Conservation (phyloP, 148 eudicot genomes). For the Rhododendron ferrugineum region DNA sequence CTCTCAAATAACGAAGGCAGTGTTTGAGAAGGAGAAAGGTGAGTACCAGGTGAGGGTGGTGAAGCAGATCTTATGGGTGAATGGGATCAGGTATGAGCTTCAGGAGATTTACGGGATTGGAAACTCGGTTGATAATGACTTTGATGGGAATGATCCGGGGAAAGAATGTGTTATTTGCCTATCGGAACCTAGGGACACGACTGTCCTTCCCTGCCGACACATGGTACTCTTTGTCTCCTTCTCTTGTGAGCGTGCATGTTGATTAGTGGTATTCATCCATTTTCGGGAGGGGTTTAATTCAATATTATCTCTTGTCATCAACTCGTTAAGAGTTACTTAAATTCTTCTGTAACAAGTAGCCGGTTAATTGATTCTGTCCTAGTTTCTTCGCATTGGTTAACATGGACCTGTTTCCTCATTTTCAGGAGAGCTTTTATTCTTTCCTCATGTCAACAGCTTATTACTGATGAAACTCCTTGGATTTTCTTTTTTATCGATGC, state of each 20-base stretch:
- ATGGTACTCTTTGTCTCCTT: slow-evolving; percentile 48
- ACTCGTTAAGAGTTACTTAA: background rate
- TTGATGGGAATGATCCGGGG: slow-evolving; percentile 81
- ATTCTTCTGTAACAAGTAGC: background rate
- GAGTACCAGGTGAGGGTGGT: slow-evolving; percentile 67
- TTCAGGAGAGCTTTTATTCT: background rate
- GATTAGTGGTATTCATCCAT: background rate
- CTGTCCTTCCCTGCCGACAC: slow-evolving; percentile 97
- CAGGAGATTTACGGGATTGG: slow-evolving; percentile 98
- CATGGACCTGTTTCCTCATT: background rate
- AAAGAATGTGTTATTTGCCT: slow-evolving; percentile 98
- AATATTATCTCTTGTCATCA: background rate
- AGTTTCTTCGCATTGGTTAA: background rate
- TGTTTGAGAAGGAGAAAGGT: slow-evolving; percentile 82
- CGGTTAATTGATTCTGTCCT: background rate
- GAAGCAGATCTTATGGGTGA: slow-evolving; percentile 88
- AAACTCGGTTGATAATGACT: slow-evolving; percentile 70
- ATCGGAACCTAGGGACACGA: slow-evolving; percentile 90
- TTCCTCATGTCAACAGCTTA: background rate
- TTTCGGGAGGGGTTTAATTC: background rate
- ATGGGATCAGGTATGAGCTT: slow-evolving; percentile 75
- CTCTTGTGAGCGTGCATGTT: background rate
- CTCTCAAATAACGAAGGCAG: slow-evolving; percentile 87
- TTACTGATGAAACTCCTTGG: background rate
- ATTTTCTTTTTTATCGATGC: slow-evolving; percentile 25